Base-by-base conservation (phyloP, 371 early-diverging fungal genomes). In the Mortierella sp. region DNA sequence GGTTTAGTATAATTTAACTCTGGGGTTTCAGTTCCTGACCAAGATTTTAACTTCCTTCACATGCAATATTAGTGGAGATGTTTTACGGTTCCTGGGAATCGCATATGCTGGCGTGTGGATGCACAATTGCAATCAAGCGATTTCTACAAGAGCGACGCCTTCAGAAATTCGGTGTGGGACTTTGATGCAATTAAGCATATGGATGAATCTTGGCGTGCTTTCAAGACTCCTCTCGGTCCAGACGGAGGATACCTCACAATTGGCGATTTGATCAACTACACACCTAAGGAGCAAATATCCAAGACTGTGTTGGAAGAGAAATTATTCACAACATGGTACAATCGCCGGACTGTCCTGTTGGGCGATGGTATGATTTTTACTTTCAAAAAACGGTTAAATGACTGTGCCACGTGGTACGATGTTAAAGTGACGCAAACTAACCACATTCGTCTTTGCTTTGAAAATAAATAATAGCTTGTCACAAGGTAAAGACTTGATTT, bases 231-330 rank as follows among this genome's bases (percentile, higher is more conserved):
- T 24, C 24, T 53, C 6, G 55, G 55, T 24, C 24, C 55, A 28
- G 22, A 53, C 55, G 55, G 55, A 53, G 10, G 13, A 28, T 28
- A 24, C 13, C 55, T 53, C 16, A 53, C 55, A 21, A 21, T 53
- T 10, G 55, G 55, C 1, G 74, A 70, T 45, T 36, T 67, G 15
- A 62, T 71, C 19, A 22, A 65, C 13, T 19, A 21, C 15, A 67
- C 76, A 0, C 70, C 70, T 10, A 21, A 63, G 16, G 61, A 76
- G 2, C 41, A 36, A 19, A 40, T 76, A 5, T 58, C 65, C 58
- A 63, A 64, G 38, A 68, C 64, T 22, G 19, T 71, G 19, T 36
- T 71, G 41, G 77, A 76, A 24, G 77, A 68, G 40, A 76, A 71
- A 15, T n/a, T 76, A 16, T 64, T 55, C 32, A 55, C 58, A 50